phyloP scores from a whole-genome alignment of 192 early-diverging fungal species.

The Cladochytrium replicatum region DNA sequence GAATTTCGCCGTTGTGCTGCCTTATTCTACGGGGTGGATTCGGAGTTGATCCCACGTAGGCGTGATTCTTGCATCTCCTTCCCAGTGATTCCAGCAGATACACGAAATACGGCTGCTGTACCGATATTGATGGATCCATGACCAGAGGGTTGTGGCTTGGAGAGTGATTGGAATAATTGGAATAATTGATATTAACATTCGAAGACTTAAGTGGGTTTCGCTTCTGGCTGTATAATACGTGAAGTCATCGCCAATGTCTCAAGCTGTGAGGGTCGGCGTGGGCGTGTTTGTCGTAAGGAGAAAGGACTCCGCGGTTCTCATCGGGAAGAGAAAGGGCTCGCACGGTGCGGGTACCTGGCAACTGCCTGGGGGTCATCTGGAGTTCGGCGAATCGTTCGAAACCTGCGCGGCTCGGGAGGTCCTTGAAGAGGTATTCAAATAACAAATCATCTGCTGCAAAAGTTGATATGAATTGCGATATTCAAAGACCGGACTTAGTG shows the following conservation, averaged over 20 bases:
- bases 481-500: conserved; percentile 30
- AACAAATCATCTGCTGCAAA: conserved; percentile 17
- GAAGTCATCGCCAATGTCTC: no score
- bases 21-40: conserved; percentile 34
- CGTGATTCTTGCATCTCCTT: conserved; percentile 12
- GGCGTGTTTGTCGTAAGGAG: conserved; percentile 32
- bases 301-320: conserved; percentile 20
- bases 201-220: no score
- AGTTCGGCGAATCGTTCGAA: conserved; percentile 42
- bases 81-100: conserved; percentile 35
- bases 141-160: no score
- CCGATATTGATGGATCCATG: no score
- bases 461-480: conserved; percentile 22
- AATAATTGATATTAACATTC: no score
- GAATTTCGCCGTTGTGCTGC: conserved; percentile 47
- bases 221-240: no score
- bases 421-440: conserved; percentile 15
- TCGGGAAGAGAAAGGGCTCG: conserved; percentile 44
- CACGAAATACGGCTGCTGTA: not conserved
- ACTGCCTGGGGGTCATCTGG: conserved; percentile 48
- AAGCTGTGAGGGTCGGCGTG: conserved; percentile 31
- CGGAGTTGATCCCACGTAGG: conserved; percentile 48
- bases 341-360: conserved; percentile 45
- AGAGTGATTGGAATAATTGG: no score
- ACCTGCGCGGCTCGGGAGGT: conserved; percentile 32